These are phyloP conservation scores for Aspergillus tamarii DNA, from an alignment of 2,329 filamentous ascomycete genomes.

Conservation along the genomic window DNA sequence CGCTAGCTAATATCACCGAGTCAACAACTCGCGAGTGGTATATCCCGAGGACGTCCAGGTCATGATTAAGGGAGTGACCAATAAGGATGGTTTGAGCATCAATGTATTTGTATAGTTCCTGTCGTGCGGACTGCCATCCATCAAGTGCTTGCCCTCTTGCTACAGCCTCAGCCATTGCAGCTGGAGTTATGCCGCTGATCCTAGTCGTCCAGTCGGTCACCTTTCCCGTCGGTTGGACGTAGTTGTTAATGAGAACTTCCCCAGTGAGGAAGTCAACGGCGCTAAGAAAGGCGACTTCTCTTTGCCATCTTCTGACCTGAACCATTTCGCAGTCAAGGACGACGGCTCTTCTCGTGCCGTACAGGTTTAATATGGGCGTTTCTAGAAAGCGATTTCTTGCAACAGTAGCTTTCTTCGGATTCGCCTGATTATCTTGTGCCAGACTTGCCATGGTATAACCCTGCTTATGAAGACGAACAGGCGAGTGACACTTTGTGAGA, in stretches of 20 bases:
- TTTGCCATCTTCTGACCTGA: conserved; percentile 29
- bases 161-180: conserved; percentile 37
- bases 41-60: conserved; percentile 50
- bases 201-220: conserved; percentile 43
- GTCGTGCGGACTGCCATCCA: conserved; percentile 50
- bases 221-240: conserved; percentile 42
- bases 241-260: conserved; percentile 48
- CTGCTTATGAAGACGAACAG: conserved; percentile 6
- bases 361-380: not conserved
- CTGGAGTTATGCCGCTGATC: conserved; percentile 44
- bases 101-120: conserved; percentile 46
- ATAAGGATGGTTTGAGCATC: conserved; percentile 52
- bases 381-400: not conserved
- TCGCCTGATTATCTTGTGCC: not conserved
- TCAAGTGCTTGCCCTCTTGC: conserved; percentile 34
- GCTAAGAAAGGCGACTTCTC: conserved; percentile 42
- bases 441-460: not conserved
- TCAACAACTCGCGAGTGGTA: conserved; percentile 51
- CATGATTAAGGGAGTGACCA: conserved; percentile 52
- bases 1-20: conserved; percentile 45
- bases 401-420: not conserved
- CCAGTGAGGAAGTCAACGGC: conserved; percentile 53
- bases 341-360: conserved; percentile 34
- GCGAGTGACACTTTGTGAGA: conserved; percentile 4
- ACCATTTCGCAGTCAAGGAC: conserved; percentile 57